A percentile compares a stretch with the other conserved stretches of the same genome.
These are phyloP conservation scores for Schoenoplectus triqueter DNA, from an alignment of 202 grass and related monocot genomes.

Conservation along the genomic window DNA sequence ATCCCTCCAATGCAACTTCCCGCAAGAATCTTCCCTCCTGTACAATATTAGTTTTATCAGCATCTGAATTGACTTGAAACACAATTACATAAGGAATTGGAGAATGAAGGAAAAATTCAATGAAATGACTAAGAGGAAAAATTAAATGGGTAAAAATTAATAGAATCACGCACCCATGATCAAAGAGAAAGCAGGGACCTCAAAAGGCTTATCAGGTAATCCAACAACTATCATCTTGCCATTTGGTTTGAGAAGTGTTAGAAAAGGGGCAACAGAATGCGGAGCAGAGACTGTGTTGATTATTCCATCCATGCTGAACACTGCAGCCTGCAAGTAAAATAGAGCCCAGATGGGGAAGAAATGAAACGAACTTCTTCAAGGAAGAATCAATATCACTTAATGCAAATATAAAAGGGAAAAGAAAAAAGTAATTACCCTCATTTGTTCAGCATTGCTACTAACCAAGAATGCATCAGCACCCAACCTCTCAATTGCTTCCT, in stretches of 20 bases:
- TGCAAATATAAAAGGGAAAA: not conserved
- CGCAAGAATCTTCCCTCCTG: conserved; percentile 52
- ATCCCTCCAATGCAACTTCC: conserved; percentile 74
- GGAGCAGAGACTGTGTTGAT: conserved; percentile 71
- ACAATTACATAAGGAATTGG: not conserved
- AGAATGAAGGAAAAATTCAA: not conserved
- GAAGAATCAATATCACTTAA: not conserved
- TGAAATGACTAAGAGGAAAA: not conserved
- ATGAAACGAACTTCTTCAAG: not conserved
- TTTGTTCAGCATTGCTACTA: conserved; percentile 43
- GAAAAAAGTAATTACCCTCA: conserved; percentile 46
- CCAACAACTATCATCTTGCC: conserved; percentile 86
- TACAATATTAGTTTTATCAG: not conserved
- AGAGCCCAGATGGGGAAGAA: not conserved
- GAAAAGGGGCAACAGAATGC: conserved; percentile 44
- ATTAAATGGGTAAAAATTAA: not conserved
- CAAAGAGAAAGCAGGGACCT: conserved; percentile 64
- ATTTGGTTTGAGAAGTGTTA: conserved; percentile 58
- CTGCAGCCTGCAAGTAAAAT: conserved; percentile 41
- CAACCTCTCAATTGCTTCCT: conserved; percentile 67
- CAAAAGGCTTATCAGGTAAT: conserved; percentile 64
- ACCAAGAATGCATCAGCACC: conserved; percentile 73
- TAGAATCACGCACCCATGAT: conserved; percentile 44
- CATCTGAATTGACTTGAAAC: not conserved
- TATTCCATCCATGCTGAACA: conserved; percentile 66